These are phyloP conservation scores for Ilex aquifolium DNA, from an alignment of 257 asterid species.

Conservation along the genomic window DNA sequence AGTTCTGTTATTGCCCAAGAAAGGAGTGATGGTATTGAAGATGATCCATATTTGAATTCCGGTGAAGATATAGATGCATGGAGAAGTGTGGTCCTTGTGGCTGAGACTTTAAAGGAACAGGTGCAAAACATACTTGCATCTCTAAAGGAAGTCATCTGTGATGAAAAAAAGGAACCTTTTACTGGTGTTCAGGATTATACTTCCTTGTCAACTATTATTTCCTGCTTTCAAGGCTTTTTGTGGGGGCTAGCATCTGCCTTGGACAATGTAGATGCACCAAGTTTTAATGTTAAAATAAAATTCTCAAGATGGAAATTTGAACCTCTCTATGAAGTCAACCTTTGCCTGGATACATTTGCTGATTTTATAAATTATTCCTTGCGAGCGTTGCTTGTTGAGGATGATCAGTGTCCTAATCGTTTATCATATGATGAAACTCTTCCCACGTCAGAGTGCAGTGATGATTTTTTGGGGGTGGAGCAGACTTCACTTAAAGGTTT, in stretches of 20 bases:
- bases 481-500: slow-evolving; percentile 16
- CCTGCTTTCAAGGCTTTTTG: slow-evolving; percentile 73
- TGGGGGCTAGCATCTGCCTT: slow-evolving; percentile 62
- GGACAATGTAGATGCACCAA: slow-evolving; percentile 24
- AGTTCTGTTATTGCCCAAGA: slow-evolving; percentile 17
- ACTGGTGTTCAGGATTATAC: slow-evolving; percentile 34
- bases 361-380: slow-evolving; percentile 29
- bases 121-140: slow-evolving; percentile 31
- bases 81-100: slow-evolving; percentile 39
- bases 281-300: slow-evolving; percentile 23
- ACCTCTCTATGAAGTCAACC: slow-evolving; percentile 32
- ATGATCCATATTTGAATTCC: slow-evolving; percentile 16
- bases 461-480: slow-evolving; percentile 10
- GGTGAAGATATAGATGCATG: slow-evolving; percentile 25
- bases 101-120: slow-evolving; percentile 41
- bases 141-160: slow-evolving; percentile 21
- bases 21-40: slow-evolving; percentile 27
- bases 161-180: slow-evolving; percentile 26
- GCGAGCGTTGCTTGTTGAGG: slow-evolving; percentile 48
- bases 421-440: slow-evolving; percentile 16
- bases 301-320: slow-evolving; percentile 33
- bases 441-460: slow-evolving; percentile 15
- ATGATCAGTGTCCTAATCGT: slow-evolving; percentile 17
- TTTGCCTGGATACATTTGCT: slow-evolving; percentile 40
- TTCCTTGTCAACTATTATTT: slow-evolving; percentile 42